A percentile compares a stretch with the other conserved stretches of the same genome.
phyloP scores from a whole-genome alignment of 768 basidiomycete species.

The Aureoboletus auriporus region DNA sequence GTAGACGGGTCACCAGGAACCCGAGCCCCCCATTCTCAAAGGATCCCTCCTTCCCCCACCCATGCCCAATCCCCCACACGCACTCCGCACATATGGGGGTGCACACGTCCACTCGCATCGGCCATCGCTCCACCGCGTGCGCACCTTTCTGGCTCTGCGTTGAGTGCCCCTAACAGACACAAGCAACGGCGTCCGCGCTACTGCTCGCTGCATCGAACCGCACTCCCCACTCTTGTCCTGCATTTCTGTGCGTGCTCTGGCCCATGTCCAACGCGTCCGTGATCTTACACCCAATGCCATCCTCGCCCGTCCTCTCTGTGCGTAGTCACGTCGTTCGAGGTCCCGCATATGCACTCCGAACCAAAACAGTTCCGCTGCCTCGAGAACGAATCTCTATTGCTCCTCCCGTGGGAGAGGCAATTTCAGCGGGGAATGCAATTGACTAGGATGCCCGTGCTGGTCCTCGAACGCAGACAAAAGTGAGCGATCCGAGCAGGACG shows the following conservation, averaged over 20 bases:
- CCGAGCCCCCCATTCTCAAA: slow-evolving; percentile 38
- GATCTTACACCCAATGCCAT: slow-evolving; percentile 9
- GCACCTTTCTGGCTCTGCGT: slow-evolving; percentile 9
- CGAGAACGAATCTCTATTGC: slow-evolving; percentile 60
- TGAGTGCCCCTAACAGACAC: not conserved
- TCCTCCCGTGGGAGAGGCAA: slow-evolving; percentile 42
- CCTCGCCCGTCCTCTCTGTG: slow-evolving; percentile 18
- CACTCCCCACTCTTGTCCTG: slow-evolving; percentile 11
- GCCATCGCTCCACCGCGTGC: slow-evolving; percentile 35
- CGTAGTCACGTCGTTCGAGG: slow-evolving; percentile 10
- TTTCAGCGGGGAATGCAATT: slow-evolving; percentile 28
- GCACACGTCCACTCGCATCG: slow-evolving; percentile 31
- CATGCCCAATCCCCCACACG: slow-evolving; percentile 19
- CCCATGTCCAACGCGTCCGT: slow-evolving; percentile 24
- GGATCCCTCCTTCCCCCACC: slow-evolving; percentile 38
- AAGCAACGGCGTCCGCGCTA: slow-evolving; percentile 3
- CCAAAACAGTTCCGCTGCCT: slow-evolving; percentile 31
- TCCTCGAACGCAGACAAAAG: slow-evolving; percentile 13
- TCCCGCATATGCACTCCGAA: slow-evolving; percentile 15
- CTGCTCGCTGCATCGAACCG: slow-evolving; percentile 30
- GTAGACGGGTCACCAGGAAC: not conserved
- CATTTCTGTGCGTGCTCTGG: slow-evolving; percentile 34
- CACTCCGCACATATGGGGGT: slow-evolving; percentile 22
- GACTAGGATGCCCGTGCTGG: slow-evolving; percentile 8
- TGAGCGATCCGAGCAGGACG: slow-evolving; percentile 10